Percentiles rank a stretch among this genome's conserved stretches.
phyloP scores from a whole-genome alignment of 2,329 filamentous ascomycete genomes.

The Biscogniauxia marginata region DNA sequence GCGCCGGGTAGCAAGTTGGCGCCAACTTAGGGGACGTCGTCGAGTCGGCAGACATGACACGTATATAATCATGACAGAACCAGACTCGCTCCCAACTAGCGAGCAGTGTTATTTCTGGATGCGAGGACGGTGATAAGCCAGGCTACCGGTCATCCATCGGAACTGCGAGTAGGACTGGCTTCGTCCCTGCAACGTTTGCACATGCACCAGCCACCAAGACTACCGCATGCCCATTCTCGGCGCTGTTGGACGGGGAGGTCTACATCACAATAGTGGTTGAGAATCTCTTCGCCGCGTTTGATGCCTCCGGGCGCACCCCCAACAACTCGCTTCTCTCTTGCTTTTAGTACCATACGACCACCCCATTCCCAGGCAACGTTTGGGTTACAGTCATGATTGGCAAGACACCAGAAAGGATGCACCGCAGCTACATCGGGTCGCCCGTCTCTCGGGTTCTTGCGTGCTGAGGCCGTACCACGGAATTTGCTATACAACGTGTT shows the following conservation, averaged over 20 bases:
- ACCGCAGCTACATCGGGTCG: constrained; percentile 90
- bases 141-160: constrained; percentile 14
- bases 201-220: constrained; percentile 84
- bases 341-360: constrained; percentile 70
- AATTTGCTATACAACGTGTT: constrained; percentile 95
- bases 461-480: constrained; percentile 84
- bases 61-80: constrained; percentile 28
- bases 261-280: constrained; percentile 95
- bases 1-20: neutral
- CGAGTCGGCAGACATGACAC: constrained; percentile 25
- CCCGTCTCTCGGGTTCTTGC: constrained; percentile 72
- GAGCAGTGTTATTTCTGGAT: constrained; percentile 3
- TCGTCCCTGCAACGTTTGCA: constrained; percentile 81
- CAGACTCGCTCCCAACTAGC: constrained; percentile 13
- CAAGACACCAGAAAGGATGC: constrained; percentile 93
- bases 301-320: constrained; percentile 59
- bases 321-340: constrained; percentile 56
- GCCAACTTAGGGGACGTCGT: constrained; percentile 6
- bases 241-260: constrained; percentile 73
- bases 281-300: constrained; percentile 75
- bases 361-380: constrained; percentile 96
- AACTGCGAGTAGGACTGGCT: constrained; percentile 37
- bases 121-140: neutral
- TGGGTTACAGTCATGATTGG: constrained; percentile 94
- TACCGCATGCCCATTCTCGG: constrained; percentile 84